phyloP scores from a whole-genome alignment of 164 flowering plant species.

The Chimonanthus salicifolius region DNA sequence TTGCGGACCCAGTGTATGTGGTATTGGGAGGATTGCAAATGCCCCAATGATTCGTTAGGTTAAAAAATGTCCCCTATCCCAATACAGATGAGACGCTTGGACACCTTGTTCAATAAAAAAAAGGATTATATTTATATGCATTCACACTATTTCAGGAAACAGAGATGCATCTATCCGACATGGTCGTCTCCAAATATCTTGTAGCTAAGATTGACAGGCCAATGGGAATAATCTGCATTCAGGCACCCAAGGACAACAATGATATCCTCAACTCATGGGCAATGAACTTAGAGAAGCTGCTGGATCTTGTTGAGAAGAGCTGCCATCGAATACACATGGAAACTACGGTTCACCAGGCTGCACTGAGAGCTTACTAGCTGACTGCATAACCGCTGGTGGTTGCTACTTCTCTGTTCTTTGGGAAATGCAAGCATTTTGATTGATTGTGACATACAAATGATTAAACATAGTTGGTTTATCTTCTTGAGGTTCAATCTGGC shows the following conservation, averaged over 20 bases:
- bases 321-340: slow-evolving; percentile 99
- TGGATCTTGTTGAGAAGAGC: slow-evolving; percentile 95
- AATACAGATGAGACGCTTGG: too few relatives aligned
- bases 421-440: too few relatives aligned
- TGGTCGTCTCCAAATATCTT: slow-evolving; percentile 86
- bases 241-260: slow-evolving; percentile 76
- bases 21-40: too few relatives aligned
- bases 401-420: too few relatives aligned
- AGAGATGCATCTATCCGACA: slow-evolving; percentile 88
- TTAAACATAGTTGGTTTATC: too few relatives aligned
- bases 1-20: too few relatives aligned
- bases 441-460: too few relatives aligned
- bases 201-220: slow-evolving; percentile 94
- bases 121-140: too few relatives aligned
- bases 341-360: slow-evolving; percentile 93
- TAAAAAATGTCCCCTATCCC: too few relatives aligned
- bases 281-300: slow-evolving; percentile 83
- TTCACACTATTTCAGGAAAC: slow-evolving; percentile 50
- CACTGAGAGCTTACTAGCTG: slow-evolving; percentile 39
- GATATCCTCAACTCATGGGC: slow-evolving; percentile 94
- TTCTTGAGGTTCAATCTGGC: too few relatives aligned
- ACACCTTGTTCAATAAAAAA: too few relatives aligned
- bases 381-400: background rate
- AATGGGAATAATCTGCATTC: slow-evolving; percentile 67
- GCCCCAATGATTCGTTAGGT: too few relatives aligned